These are phyloP conservation scores for Rhodotorula sphaerocarpa DNA, from an alignment of 768 basidiomycete genomes.

Conservation along the genomic window DNA sequence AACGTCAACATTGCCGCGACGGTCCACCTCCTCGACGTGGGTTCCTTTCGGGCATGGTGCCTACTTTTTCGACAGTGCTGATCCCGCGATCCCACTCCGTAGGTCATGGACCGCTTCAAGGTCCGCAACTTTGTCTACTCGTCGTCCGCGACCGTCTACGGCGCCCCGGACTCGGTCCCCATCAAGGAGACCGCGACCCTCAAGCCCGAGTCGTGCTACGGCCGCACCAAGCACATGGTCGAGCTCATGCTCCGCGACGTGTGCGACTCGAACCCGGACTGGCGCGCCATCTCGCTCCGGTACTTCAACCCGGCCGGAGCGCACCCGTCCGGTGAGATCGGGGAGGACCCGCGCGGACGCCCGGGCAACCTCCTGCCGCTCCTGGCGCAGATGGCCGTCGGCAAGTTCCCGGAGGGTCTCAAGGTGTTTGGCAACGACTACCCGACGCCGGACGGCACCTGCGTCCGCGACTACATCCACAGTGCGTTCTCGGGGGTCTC, in stretches of 20 bases:
- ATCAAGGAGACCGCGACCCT: constrained; percentile 86
- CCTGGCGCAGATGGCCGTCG: constrained; percentile 87
- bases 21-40: constrained; percentile 58
- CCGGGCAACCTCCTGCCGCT: constrained; percentile 91
- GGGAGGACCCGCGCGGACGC: constrained; percentile 91
- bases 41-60: constrained; percentile 17
- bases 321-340: constrained; percentile 87
- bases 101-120: constrained; percentile 75
- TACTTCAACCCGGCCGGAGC: constrained; percentile 99
- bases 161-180: constrained; percentile 80
- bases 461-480: constrained; percentile 91
- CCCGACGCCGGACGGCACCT: constrained; percentile 91
- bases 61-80: neutral
- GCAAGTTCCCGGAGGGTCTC: constrained; percentile 59
- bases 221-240: constrained; percentile 89
- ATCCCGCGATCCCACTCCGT: constrained; percentile 37
- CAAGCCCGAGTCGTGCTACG: constrained; percentile 84
- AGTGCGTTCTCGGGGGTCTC: constrained; percentile 1
- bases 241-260: constrained; percentile 84
- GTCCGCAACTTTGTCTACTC: constrained; percentile 89
- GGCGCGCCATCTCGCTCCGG: constrained; percentile 76
- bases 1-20: constrained; percentile 87
- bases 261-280: constrained; percentile 68
- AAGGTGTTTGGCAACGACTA: constrained; percentile 97
- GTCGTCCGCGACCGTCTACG: constrained; percentile 96